Conservation (phyloP, 179 eudicot genomes). For the Heliamphora pulchella region DNA sequence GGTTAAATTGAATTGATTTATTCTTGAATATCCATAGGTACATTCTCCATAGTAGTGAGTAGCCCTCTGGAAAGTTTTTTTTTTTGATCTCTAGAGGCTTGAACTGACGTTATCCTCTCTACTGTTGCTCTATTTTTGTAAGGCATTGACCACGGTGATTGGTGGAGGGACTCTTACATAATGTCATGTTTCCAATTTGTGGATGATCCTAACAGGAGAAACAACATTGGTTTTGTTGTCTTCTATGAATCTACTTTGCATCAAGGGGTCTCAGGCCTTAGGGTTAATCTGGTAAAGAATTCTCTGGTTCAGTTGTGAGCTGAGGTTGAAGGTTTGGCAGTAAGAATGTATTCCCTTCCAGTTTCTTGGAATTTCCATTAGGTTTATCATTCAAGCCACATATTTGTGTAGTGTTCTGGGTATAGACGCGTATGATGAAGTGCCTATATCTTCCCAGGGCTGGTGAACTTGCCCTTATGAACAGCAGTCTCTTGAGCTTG, state of each 20-base stretch:
- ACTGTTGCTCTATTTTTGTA: not conserved
- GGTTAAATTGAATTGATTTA: not conserved
- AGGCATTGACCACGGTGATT: not conserved
- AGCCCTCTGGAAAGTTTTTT: not conserved
- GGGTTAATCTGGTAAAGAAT: conserved; percentile 2
- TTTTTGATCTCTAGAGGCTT: not conserved
- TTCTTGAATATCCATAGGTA: not conserved
- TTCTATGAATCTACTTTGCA: not conserved
- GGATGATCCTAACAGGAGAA: not conserved
- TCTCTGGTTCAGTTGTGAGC: conserved; percentile 3
- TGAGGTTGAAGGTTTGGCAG: not conserved
- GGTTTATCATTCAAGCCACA: not conserved
- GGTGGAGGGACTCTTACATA: not conserved
- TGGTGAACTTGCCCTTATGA: not conserved
- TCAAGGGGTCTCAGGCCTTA: conserved; percentile 5
- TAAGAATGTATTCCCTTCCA: not conserved
- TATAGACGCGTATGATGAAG: not conserved
- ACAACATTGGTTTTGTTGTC: not conserved
- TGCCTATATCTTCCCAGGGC: not conserved
- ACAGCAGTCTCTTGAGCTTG: not conserved
- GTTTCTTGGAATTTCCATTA: not conserved
- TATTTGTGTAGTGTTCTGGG: not conserved
- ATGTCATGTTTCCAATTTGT: not conserved
- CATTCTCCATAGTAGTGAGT: not conserved
- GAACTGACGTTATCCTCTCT: not conserved